A percentile compares a stretch with the other conserved stretches of the same genome.
These are phyloP conservation scores for Ambispora gerdemannii DNA, from an alignment of 192 early-diverging fungal species.

Conservation along the genomic window DNA sequence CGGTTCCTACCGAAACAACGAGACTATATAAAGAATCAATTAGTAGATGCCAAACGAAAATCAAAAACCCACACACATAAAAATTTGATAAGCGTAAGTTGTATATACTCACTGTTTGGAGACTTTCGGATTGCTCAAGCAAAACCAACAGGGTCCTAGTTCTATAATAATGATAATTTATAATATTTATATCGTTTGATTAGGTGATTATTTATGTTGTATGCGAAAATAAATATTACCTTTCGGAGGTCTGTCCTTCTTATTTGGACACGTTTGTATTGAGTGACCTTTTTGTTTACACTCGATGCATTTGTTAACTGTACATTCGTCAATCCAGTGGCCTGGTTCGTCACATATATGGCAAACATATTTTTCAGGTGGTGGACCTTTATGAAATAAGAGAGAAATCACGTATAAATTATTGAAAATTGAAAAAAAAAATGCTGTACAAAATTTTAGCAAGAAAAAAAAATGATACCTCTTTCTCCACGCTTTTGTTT, in stretches of 20 bases:
- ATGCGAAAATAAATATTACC: too few species aligned
- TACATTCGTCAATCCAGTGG: constrained; percentile 50
- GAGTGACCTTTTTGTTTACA: constrained; percentile 54
- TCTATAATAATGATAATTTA: not conserved
- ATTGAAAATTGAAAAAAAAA: not conserved
- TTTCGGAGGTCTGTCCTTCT: constrained; percentile 63
- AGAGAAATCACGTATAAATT: not conserved
- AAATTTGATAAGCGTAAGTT: not conserved
- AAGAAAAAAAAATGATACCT: too few species aligned
- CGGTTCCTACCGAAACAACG: constrained; percentile 76
- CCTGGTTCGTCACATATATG: constrained; percentile 40
- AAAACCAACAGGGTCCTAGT: constrained; percentile 88
- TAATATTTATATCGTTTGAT: not conserved
- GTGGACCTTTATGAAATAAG: constrained; percentile 16
- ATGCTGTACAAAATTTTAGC: not conserved
- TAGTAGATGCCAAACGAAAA: not conserved
- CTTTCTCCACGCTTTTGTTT: too few species aligned
- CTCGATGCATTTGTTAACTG: constrained; percentile 42
- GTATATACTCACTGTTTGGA: constrained; percentile 63
- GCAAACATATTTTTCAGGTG: constrained; percentile 52
- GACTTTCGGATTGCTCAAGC: constrained; percentile 84
- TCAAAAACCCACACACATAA: not conserved
- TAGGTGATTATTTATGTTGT: constrained; percentile 36
- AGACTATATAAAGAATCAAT: constrained; percentile 38
- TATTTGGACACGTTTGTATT: constrained; percentile 56